Evolutionary conservation across 192 early-diverging fungal genomes (phyloP).

Genomic region (Entomortierella parvispora): DNA sequence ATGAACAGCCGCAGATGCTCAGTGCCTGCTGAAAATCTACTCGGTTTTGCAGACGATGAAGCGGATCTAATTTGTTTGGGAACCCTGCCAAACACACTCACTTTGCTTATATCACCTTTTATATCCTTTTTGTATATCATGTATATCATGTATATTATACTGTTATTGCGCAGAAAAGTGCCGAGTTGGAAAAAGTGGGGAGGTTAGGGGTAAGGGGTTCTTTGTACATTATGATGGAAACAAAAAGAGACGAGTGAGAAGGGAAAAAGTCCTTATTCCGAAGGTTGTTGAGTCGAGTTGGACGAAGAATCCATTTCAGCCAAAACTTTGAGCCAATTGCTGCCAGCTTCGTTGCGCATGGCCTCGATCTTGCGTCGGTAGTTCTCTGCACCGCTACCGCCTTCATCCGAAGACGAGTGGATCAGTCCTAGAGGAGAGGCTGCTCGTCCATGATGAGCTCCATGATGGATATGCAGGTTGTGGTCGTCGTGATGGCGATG

Average conservation of each 20-base stretch:
- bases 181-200: no score
- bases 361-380: constrained; percentile 61
- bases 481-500: not conserved
- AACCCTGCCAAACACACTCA: not conserved
- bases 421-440: constrained; percentile 1
- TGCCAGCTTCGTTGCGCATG: constrained; percentile 63
- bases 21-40: constrained; percentile 29
- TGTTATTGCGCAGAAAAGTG: no score
- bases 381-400: constrained; percentile 37
- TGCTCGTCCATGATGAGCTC: not conserved
- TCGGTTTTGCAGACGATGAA: constrained; percentile 11
- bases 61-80: not conserved
- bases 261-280: no score
- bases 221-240: no score
- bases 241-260: no score
- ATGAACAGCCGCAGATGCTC: constrained; percentile 32
- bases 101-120: not conserved
- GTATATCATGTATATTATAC: no score
- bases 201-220: no score
- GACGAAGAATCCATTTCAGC: constrained; percentile 59
- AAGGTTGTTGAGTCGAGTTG: not conserved
- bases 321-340: constrained; percentile 62
- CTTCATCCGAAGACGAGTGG: constrained; percentile 17
- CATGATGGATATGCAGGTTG: not conserved
- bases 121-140: not conserved